Base-by-base conservation (phyloP, 192 early-diverging fungal species). In the Radiomyces spectabilis region DNA sequence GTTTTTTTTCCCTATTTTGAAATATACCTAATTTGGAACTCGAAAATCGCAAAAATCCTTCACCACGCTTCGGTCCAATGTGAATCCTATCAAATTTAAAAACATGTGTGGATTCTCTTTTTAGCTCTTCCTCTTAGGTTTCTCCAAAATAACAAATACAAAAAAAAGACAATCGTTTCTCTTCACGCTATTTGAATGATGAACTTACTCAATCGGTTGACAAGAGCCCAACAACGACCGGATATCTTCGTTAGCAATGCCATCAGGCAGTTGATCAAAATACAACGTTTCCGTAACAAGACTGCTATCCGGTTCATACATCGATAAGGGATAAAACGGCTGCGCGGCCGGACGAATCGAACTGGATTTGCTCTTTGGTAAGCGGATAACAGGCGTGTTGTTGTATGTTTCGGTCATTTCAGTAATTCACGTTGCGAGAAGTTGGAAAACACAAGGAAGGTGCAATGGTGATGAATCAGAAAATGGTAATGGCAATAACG, bases 201-300 rank as follows among this genome's bases (percentile, higher is more conserved):
- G n/a, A n/a, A 44, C 44, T 46, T 62, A 62, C 59, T 62, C 59
- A 18, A 37, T 34, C 15, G 59, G 59, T 45, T 53, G 38, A 34
- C 45, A 62, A 29, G 43, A 38, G 31, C 54, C 43, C 19, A 62
- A 22, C 34, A 62, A 41, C 2, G 33, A 33, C 24, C 50, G 50
- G 18, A 62, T 32, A 32, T 62, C 59, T 40, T 30, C 41, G 34
- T 62, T 52, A 19, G 25, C 31, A 19, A 62, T 53, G 24, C 30
- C 38, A 3, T 9, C 2, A 29, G 59, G 59, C 12, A 62, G 26
- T 27, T 16, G 38, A 24, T 53, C 37, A 21, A 62, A 26, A 44
- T 48, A 62, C n/a, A 62, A 30, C 21, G 59, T 62, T 9, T 62
- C 59, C 0, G 52, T 45, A 5, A 62, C 59, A 3, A 62, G 18